Evolutionary conservation across 2,329 filamentous ascomycete species (phyloP).

Genomic region (Fusarium sp.): DNA sequence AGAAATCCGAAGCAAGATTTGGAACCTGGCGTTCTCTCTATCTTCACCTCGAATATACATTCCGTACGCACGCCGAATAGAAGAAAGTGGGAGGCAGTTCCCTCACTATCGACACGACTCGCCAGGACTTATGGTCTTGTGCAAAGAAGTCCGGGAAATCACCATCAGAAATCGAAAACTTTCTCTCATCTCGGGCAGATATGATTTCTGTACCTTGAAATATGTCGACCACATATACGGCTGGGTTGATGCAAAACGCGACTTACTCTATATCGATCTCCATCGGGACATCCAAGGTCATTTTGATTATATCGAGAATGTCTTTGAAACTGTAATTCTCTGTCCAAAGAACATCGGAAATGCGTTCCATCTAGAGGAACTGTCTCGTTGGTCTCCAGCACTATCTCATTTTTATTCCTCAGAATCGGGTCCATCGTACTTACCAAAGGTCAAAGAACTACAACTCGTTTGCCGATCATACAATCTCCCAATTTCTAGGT

Average conservation of each 20-base stretch:
- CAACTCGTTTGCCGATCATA: neutral
- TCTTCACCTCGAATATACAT: too few species aligned
- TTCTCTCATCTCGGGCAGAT: neutral
- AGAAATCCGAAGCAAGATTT: too few species aligned
- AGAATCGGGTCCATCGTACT: neutral
- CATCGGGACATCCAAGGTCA: neutral
- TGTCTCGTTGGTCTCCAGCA: neutral
- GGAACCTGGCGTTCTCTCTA: too few species aligned
- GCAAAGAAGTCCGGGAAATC: too few species aligned
- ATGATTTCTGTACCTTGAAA: neutral
- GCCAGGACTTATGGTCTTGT: too few species aligned
- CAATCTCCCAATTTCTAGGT: neutral
- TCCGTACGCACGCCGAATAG: too few species aligned
- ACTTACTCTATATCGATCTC: neutral
- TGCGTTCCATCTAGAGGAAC: neutral
- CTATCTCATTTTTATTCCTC: neutral
- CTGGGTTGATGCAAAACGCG: neutral
- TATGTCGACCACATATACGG: neutral
- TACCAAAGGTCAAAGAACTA: neutral
- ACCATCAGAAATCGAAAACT: too few species aligned
- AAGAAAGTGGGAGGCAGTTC: too few species aligned
- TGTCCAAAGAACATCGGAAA: neutral
- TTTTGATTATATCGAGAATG: neutral
- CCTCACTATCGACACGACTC: too few species aligned
- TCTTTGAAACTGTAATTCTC: neutral